phyloP scores from a whole-genome alignment of 106 monocot species.

The Chionographis japonica region DNA sequence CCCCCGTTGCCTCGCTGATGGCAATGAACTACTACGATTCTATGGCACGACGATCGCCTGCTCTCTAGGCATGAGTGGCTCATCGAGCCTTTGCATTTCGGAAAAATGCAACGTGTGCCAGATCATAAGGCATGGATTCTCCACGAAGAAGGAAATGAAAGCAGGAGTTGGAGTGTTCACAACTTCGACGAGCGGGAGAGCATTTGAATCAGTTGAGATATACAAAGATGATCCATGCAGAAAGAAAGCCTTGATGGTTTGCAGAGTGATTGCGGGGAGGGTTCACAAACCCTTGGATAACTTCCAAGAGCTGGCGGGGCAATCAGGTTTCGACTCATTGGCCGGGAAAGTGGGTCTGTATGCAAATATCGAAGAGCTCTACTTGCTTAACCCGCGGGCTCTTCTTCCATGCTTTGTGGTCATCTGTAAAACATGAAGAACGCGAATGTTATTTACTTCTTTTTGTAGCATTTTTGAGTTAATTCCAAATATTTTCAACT shows the following conservation, averaged over 20 bases:
- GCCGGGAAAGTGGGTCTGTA: constrained; percentile 77
- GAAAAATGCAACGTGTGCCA: constrained; percentile 72
- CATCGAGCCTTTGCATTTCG: constrained; percentile 60
- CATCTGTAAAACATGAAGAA: constrained; percentile 60
- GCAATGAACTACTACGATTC: constrained; percentile 89
- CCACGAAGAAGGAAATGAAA: constrained; percentile 48
- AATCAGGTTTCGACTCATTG: constrained; percentile 68
- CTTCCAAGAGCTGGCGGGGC: constrained; percentile 44
- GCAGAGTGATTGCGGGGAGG: constrained; percentile 83
- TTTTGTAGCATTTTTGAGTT: no score
- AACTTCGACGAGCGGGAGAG: constrained; percentile 79
- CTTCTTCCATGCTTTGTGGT: constrained; percentile 80
- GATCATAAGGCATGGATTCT: constrained; percentile 78
- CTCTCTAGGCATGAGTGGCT: constrained; percentile 58
- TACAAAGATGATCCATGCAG: constrained; percentile 27
- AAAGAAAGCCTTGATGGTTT: constrained; percentile 74
- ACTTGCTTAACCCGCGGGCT: constrained; percentile 75
- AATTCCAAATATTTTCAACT: no score
- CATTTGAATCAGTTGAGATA: constrained; percentile 58
- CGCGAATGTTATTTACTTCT: neutral
- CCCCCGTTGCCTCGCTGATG: constrained; percentile 91
- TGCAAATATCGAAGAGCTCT: constrained; percentile 79
- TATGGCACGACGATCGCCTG: constrained; percentile 75
- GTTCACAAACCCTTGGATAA: constrained; percentile 87
- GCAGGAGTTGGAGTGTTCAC: constrained; percentile 80